Conservation (phyloP, 2,329 filamentous ascomycete genomes). For the Phaeosphaeria sp. region DNA sequence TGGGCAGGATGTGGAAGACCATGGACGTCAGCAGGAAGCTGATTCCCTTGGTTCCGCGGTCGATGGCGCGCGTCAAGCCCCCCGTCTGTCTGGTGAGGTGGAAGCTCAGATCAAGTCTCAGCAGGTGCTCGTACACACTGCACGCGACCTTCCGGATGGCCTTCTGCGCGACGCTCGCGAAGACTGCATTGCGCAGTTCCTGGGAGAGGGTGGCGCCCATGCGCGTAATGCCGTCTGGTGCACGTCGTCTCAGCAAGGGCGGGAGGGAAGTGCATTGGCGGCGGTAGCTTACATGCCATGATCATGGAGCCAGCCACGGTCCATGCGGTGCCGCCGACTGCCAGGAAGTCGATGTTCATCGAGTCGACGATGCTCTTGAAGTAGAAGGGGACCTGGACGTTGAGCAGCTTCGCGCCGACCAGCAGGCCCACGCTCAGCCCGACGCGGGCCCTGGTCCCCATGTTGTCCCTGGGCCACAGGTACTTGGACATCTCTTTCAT, state of each 20-base stretch:
- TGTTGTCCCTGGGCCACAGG: conserved; percentile 90
- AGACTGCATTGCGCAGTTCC: conserved; percentile 93
- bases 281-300: conserved; percentile 70
- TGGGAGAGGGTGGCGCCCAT: conserved; percentile 91
- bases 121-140: conserved; percentile 89
- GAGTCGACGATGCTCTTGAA: conserved; percentile 98
- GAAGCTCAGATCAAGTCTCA: conserved; percentile 90
- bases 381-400: conserved; percentile 98
- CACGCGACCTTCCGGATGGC: conserved; percentile 89
- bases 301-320: conserved; percentile 93
- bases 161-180: conserved; percentile 96
- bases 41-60: conserved; percentile 97
- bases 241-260: conserved; percentile 21
- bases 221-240: conserved; percentile 77
- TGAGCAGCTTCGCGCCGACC: conserved; percentile 87
- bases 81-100: conserved; percentile 95
- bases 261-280: conserved; percentile 10
- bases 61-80: conserved; percentile 90
- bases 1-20: conserved; percentile 97
- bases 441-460: conserved; percentile 84
- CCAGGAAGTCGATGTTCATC: conserved; percentile 94
- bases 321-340: conserved; percentile 84
- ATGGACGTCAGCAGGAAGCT: conserved; percentile 96
- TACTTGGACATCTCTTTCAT: conserved; percentile 98
- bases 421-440: conserved; percentile 83